Percentiles rank a stretch among this genome's conserved stretches.
phyloP scores from a whole-genome alignment of 1,139 yeast genomes.

The Protomyces inouyei region DNA sequence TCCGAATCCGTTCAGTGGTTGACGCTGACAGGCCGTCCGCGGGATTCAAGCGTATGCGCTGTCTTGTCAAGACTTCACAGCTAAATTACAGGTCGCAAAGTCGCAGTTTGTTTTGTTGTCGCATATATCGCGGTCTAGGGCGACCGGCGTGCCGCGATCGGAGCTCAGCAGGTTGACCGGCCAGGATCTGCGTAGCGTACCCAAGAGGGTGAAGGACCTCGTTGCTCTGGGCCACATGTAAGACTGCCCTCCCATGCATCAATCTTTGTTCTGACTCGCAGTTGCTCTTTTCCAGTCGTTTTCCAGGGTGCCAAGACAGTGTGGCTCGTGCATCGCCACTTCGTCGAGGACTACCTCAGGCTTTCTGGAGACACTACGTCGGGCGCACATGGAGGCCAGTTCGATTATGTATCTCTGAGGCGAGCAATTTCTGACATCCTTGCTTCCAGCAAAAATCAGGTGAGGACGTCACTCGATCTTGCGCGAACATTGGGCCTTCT shows the following conservation, averaged over 20 bases:
- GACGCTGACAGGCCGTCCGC: slow-evolving; percentile 12
- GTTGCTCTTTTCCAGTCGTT: slow-evolving; percentile 8
- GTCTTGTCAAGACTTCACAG: background rate
- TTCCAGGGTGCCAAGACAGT: slow-evolving; percentile 1
- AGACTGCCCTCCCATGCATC: background rate
- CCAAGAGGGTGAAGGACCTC: slow-evolving; percentile 8
- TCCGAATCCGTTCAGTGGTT: slow-evolving; percentile 16
- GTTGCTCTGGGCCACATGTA: slow-evolving; percentile 8
- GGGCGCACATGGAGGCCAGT: background rate
- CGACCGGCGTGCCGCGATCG: slow-evolving; percentile 2
- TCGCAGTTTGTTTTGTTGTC: slow-evolving; percentile 9
- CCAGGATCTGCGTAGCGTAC: slow-evolving; percentile 25
- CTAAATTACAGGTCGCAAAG: background rate
- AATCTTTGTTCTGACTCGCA: too few species aligned
- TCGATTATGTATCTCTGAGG: slow-evolving; percentile 4
- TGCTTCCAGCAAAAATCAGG: slow-evolving; percentile 1
- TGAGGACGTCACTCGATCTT: slow-evolving; percentile 1
- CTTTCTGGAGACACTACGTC: background rate
- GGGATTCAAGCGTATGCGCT: slow-evolving; percentile 3
- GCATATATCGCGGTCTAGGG: slow-evolving; percentile 1
- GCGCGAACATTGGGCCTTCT: background rate
- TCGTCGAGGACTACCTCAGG: slow-evolving; percentile 4
- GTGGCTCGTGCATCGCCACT: slow-evolving; percentile 11
- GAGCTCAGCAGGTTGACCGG: slow-evolving; percentile 6
- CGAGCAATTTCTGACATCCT: slow-evolving; percentile 1